Conservation (phyloP, 805 yeast genomes). For the Kazachstania psychrophila region DNA sequence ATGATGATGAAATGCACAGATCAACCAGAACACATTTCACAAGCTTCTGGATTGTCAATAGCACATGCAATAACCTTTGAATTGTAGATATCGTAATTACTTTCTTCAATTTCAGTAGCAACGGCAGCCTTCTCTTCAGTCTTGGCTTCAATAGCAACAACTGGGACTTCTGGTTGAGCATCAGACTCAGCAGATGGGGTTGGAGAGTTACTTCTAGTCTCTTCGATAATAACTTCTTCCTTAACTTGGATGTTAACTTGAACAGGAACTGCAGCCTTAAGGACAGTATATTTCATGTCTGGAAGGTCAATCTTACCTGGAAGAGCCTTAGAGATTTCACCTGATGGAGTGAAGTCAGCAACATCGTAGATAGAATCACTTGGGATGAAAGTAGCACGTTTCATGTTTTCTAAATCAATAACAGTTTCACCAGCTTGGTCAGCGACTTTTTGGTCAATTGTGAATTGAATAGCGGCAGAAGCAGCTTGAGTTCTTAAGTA, state of each 20-base stretch:
- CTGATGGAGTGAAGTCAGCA: slow-evolving; percentile 7
- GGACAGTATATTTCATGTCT: neutral
- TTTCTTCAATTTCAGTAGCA: slow-evolving; percentile 29
- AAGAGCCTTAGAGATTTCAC: slow-evolving; percentile 10
- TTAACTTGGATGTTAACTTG: slow-evolving; percentile 7
- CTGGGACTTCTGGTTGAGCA: slow-evolving; percentile 26
- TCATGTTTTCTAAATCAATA: slow-evolving; percentile 30
- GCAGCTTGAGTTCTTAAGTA: slow-evolving; percentile 97
- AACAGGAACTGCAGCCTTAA: neutral
- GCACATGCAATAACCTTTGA: slow-evolving; percentile 95
- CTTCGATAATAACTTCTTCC: slow-evolving; percentile 7
- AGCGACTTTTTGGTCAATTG: slow-evolving; percentile 79
- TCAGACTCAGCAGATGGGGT: slow-evolving; percentile 25
- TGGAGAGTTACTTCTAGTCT: slow-evolving; percentile 28
- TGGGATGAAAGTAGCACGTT: slow-evolving; percentile 33
- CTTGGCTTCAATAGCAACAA: slow-evolving; percentile 19
- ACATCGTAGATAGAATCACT: slow-evolving; percentile 9
- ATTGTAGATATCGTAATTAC: slow-evolving; percentile 76
- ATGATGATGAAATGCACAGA: neutral
- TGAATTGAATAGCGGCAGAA: slow-evolving; percentile 90
- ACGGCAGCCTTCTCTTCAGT: slow-evolving; percentile 34
- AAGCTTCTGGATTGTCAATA: slow-evolving; percentile 91
- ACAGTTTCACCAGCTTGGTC: slow-evolving; percentile 68
- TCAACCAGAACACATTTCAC: slow-evolving; percentile 98
- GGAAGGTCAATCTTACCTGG: slow-evolving; percentile 6